Conservation (phyloP, 2,329 filamentous ascomycete species). For the Talaromyces verruculosus region DNA sequence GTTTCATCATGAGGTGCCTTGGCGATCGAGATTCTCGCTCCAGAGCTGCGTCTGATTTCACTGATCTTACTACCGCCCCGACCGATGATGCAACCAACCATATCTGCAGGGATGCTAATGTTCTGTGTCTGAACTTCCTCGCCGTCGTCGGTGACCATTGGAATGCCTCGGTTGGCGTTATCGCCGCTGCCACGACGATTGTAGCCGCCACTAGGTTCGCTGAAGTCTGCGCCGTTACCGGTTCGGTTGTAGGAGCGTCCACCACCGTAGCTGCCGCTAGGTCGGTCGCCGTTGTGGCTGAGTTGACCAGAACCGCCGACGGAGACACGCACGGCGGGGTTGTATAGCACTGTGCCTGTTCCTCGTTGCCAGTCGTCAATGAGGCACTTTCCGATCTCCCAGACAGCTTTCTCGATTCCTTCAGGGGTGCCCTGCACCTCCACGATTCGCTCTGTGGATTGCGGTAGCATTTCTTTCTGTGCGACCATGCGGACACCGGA, state of each 20-base stretch:
- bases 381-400: conserved; percentile 98
- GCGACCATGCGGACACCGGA: conserved; percentile 98
- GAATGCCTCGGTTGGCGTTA: conserved; percentile 73
- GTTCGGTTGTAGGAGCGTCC: conserved; percentile 83
- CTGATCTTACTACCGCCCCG: conserved; percentile 95
- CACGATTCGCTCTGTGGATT: conserved; percentile 96
- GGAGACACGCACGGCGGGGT: conserved; percentile 87
- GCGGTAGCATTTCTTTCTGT: conserved; percentile 98
- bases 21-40: conserved; percentile 94
- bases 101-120: conserved; percentile 98
- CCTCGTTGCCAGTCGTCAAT: conserved; percentile 98
- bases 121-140: conserved; percentile 97
- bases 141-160: conserved; percentile 90
- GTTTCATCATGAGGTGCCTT: conserved; percentile 96
- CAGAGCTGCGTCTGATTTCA: conserved; percentile 95
- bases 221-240: conserved; percentile 96
- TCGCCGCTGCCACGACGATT: conserved; percentile 82
- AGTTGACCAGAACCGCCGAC: conserved; percentile 57
- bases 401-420: conserved; percentile 91
- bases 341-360: conserved; percentile 95
- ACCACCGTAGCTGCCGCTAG: conserved; percentile 41
- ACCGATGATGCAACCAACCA: conserved; percentile 99
- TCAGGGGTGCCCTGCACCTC: conserved; percentile 94
- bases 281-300: conserved; percentile 48
- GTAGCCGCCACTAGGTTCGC: conserved; percentile 71